Conservation (phyloP, 2,329 filamentous ascomycete genomes). For the Rachicladosporium sp. region DNA sequence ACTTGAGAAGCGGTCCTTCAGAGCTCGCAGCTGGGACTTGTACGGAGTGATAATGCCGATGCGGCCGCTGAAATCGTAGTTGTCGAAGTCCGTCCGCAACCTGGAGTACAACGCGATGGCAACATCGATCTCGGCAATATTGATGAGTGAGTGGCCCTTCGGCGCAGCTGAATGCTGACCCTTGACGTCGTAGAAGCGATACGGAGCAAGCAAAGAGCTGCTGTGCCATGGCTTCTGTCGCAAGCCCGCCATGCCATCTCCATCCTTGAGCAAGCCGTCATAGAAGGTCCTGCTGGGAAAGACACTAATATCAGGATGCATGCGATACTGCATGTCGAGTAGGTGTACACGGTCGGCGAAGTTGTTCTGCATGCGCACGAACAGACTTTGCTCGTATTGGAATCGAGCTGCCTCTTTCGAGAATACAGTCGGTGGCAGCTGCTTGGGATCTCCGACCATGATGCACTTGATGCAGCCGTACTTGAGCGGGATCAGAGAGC, state of each 20-base stretch:
- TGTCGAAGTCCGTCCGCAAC: slow-evolving; percentile 57
- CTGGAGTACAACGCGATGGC: slow-evolving; percentile 76
- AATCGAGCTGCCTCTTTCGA: slow-evolving; percentile 85
- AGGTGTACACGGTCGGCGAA: slow-evolving; percentile 79
- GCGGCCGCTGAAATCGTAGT: slow-evolving; percentile 62
- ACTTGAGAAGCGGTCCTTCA: slow-evolving; percentile 61
- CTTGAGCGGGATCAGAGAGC: slow-evolving; percentile 89
- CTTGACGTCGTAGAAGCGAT: slow-evolving; percentile 92
- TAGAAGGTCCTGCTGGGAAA: slow-evolving; percentile 93
- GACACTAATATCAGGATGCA: slow-evolving; percentile 91
- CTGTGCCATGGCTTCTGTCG: slow-evolving; percentile 76
- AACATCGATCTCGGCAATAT: slow-evolving; percentile 73
- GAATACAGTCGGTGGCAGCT: slow-evolving; percentile 87
- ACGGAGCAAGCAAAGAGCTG: slow-evolving; percentile 71
- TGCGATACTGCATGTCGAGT: slow-evolving; percentile 95
- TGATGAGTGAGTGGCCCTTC: slow-evolving; percentile 80
- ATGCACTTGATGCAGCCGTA: slow-evolving; percentile 96
- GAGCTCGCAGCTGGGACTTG: slow-evolving; percentile 76
- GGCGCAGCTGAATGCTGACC: slow-evolving; percentile 73
- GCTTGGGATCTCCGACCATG: slow-evolving; percentile 93
- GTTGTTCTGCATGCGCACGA: slow-evolving; percentile 95
- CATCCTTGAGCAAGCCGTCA: slow-evolving; percentile 74
- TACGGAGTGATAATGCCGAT: slow-evolving; percentile 97
- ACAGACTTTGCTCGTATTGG: slow-evolving; percentile 94
- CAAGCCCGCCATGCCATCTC: slow-evolving; percentile 64